Conservation (phyloP, 345 rosid species). For the Heritiera fomes region DNA sequence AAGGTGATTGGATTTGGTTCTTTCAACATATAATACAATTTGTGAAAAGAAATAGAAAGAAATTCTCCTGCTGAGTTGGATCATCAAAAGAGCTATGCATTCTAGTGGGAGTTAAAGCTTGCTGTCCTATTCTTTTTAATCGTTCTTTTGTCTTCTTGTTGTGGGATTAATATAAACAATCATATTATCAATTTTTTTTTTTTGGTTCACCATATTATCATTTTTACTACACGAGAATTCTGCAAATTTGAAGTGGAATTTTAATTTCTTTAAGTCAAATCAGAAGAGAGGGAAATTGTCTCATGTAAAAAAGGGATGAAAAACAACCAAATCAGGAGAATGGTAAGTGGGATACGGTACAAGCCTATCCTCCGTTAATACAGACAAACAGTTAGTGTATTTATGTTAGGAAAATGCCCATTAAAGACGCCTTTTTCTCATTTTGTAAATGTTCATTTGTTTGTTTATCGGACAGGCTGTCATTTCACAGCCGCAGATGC, state of each 20-base stretch:
- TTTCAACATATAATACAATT: background rate
- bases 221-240: too few species aligned
- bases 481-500: background rate
- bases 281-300: background rate
- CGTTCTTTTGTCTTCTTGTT: background rate
- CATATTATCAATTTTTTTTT: too few species aligned
- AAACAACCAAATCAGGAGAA: background rate
- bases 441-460: background rate
- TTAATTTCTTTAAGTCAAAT: too few species aligned
- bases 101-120: background rate
- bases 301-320: background rate
- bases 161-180: background rate
- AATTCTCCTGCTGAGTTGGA: background rate
- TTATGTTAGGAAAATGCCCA: background rate
- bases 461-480: background rate
- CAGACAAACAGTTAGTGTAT: background rate
- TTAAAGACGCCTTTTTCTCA: background rate
- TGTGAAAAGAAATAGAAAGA: background rate
- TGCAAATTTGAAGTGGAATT: too few species aligned
- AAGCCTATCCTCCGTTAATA: background rate
- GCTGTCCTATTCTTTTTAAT: background rate
- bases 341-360: constrained; percentile 9
- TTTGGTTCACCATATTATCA: too few species aligned
- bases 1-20: background rate
- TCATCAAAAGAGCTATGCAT: background rate